phyloP scores from a whole-genome alignment of 805 yeast genomes.

The Pichia rugopelliculosa region DNA sequence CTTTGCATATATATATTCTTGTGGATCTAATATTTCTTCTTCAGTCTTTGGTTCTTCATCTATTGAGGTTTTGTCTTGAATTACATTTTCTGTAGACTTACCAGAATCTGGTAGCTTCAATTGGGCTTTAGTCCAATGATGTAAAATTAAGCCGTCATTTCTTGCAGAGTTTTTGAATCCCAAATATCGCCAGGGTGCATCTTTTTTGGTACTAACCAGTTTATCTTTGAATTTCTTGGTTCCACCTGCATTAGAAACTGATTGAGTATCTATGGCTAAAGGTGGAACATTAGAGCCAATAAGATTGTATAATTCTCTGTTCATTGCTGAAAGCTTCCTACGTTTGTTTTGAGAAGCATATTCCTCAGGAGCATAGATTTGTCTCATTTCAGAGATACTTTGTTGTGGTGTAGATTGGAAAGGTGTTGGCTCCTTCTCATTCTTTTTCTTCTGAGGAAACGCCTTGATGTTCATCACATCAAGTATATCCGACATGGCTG shows the following conservation, averaged over 20 bases:
- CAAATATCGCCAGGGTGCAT: slow-evolving; percentile 70
- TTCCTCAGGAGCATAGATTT: slow-evolving; percentile 19
- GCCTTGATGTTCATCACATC: slow-evolving; percentile 60
- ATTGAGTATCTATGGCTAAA: slow-evolving; percentile 40
- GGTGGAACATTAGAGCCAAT: slow-evolving; percentile 93
- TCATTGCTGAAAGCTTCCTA: slow-evolving; percentile 55
- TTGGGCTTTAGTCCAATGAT: slow-evolving; percentile 83
- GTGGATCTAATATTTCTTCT: slow-evolving; percentile 19
- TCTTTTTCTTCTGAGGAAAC: slow-evolving; percentile 26
- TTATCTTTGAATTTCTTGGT: slow-evolving; percentile 53
- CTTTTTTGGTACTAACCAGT: slow-evolving; percentile 52
- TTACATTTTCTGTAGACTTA: neutral
- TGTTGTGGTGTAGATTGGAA: slow-evolving; percentile 13
- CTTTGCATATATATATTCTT: slow-evolving; percentile 57
- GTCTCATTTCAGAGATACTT: slow-evolving; percentile 3
- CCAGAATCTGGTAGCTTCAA: neutral
- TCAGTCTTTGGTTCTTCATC: neutral
- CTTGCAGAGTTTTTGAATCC: slow-evolving; percentile 52
- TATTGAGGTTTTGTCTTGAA: too few relatives aligned
- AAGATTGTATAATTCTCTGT: slow-evolving; percentile 79
- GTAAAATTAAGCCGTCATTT: slow-evolving; percentile 42
- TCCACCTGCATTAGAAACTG: slow-evolving; percentile 11
- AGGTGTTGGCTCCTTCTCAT: slow-evolving; percentile 30
- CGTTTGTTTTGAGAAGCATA: slow-evolving; percentile 22
- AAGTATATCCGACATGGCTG: slow-evolving; percentile 48